Base-by-base conservation (phyloP, 805 yeast species). In the Spathaspora arborariae region DNA sequence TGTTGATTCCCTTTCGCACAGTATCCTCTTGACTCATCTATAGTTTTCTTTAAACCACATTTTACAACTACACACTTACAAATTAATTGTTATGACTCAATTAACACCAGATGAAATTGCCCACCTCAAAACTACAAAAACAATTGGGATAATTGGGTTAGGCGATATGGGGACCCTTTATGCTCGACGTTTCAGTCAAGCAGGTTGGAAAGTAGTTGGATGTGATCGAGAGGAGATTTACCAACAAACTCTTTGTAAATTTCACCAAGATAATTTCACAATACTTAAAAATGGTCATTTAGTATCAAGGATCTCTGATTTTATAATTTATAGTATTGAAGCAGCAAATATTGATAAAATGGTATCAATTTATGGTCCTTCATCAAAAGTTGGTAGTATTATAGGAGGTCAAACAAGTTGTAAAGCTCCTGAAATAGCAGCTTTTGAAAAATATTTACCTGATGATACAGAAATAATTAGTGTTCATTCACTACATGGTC, bases 321-420 rank as follows among this genome's bases (percentile, higher is more conserved):
- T 83, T 60, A 79, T 86, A 44, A 83, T 94, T 46, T 94, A 91
- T 73, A 82, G 91, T 46, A 98, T 94, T 2, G 99, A 94, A 64
- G 97, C 98, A 1, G 96, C 85, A 51, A 81, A 81, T 58, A 84
- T 94, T 42, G 81, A 73, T 41, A 75, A 75, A 47, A 88, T 94
- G 34, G 96, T 90, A 4, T 59, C 78, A 4, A 39, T 68, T 34
- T 92, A 92, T 64, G 97, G 96, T 0, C 92, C 96, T 0, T 85
- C 92, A 0, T 82, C 96, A 3, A 92, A 92, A 60, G 67, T 82
- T 3, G 95, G 96, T 2, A 85, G 96, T 2, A 80, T 91, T 37
- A 96, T 94, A 4, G 99, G 98, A n/a, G 99, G 99, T 6, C 99
- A 94, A 65, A 91, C 99, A 0, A 87, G 96, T 8, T 92, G 98